phyloP scores from a whole-genome alignment of 2,329 filamentous ascomycete genomes.

The Neoarthrinium moseri region DNA sequence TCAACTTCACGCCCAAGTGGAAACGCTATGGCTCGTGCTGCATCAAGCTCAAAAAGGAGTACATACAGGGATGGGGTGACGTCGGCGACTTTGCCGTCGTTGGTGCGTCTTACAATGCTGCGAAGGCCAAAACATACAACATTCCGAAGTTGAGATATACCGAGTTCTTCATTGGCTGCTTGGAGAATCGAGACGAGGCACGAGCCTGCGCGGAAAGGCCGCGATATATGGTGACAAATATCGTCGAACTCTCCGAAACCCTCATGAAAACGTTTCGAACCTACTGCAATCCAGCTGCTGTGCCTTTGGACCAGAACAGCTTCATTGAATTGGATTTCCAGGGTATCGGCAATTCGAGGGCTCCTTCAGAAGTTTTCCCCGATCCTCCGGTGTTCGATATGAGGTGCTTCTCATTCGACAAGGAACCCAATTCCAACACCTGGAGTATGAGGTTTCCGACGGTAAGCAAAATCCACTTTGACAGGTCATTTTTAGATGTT shows the following conservation, averaged over 20 bases:
- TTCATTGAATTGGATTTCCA: conserved; percentile 46
- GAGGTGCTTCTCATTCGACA: conserved; percentile 77
- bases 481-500: conserved; percentile 68
- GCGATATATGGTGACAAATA: conserved; percentile 65
- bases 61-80: conserved; percentile 75
- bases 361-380: conserved; percentile 58
- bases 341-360: conserved; percentile 38
- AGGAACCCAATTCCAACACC: conserved; percentile 65
- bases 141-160: conserved; percentile 67
- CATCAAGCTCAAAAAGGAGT: conserved; percentile 89
- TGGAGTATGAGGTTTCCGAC: conserved; percentile 76
- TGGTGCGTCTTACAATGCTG: conserved; percentile 69
- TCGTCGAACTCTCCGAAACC: conserved; percentile 53
- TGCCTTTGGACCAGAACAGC: conserved; percentile 35
- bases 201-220: conserved; percentile 50
- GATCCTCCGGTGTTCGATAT: conserved; percentile 77
- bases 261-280: conserved; percentile 50
- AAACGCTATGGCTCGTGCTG: conserved; percentile 47
- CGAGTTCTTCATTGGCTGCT: conserved; percentile 76
- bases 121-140: conserved; percentile 55
- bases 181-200: conserved; percentile 65
- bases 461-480: conserved; percentile 74
- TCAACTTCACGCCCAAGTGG: conserved; percentile 46
- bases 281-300: conserved; percentile 43
- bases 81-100: conserved; percentile 80